A percentile compares a stretch with the other conserved stretches of the same genome.
Conservation (phyloP, 352 stramenopile species). For the Pythium guiyangense region DNA sequence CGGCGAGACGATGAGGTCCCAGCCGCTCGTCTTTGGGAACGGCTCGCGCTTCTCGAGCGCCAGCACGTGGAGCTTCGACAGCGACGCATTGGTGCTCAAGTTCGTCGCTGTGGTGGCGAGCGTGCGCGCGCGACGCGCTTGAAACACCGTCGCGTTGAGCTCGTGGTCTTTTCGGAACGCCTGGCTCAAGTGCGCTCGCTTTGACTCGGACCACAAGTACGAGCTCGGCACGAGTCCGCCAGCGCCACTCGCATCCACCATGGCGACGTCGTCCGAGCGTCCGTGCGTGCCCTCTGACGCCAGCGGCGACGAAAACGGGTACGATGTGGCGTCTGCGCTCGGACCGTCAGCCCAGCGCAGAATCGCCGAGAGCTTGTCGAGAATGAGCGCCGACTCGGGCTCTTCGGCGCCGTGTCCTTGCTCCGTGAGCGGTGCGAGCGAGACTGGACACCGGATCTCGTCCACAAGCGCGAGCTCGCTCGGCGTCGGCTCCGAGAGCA, state of each 20-base stretch:
- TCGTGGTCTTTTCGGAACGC: slow-evolving; percentile 54
- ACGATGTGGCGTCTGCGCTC: slow-evolving; percentile 8
- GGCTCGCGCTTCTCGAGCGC: slow-evolving; percentile 27
- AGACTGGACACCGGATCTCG: slow-evolving; percentile 58
- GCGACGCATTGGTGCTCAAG: not conserved
- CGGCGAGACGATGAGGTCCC: slow-evolving; percentile 56
- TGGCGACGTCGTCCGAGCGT: slow-evolving; percentile 2
- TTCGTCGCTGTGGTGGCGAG: not conserved
- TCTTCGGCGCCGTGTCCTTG: slow-evolving; percentile 40
- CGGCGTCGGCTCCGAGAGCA: slow-evolving; percentile 48
- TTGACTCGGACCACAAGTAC: slow-evolving; percentile 52
- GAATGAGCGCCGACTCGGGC: slow-evolving; percentile 49
- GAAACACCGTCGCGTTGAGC: slow-evolving; percentile 43
- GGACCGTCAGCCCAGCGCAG: slow-evolving; percentile 46
- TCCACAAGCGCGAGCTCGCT: slow-evolving; percentile 12
- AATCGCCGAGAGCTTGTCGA: slow-evolving; percentile 45
- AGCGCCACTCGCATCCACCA: slow-evolving; percentile 1
- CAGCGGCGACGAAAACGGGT: slow-evolving; percentile 23
- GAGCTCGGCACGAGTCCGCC: slow-evolving; percentile 26
- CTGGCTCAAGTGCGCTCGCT: slow-evolving; percentile 22
- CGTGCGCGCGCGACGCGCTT: slow-evolving; percentile 18
- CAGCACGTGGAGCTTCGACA: slow-evolving; percentile 31
- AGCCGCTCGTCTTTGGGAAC: slow-evolving; percentile 56
- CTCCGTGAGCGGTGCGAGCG: slow-evolving; percentile 30
- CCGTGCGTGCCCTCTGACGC: not conserved